Evolutionary conservation across 1,139 yeast species (phyloP).

Genomic region (Lodderomyces pseudojiufengensis): DNA sequence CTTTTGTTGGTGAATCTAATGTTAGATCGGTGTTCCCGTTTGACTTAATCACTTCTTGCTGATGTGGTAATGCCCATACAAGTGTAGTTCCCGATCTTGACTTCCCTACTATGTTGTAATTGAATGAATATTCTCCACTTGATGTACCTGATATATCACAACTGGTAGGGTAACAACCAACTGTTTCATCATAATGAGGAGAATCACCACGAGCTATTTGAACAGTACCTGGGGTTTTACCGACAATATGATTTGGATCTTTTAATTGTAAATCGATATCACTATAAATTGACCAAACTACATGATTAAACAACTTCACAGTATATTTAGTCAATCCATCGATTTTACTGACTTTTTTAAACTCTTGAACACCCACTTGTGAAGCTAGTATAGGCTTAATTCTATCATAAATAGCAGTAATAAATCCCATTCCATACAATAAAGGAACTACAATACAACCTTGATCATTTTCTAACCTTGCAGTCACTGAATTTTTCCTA

Average conservation of each 20-base stretch:
- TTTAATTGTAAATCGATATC: conserved; percentile 33
- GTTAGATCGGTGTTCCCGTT: conserved; percentile 23
- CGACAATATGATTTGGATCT: conserved; percentile 55
- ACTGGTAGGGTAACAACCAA: conserved; percentile 32
- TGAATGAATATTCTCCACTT: conserved; percentile 28
- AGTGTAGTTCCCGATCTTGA: conserved; percentile 31
- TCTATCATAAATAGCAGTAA: conserved; percentile 57
- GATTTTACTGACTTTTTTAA: conserved; percentile 16
- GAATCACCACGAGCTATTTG: conserved; percentile 48
- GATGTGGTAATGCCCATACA: conserved; percentile 68
- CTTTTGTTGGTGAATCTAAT: conserved; percentile 67
- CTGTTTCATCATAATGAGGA: conserved; percentile 48
- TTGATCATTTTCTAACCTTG: conserved; percentile 19
- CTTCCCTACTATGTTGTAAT: conserved; percentile 26
- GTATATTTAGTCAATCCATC: conserved; percentile 25
- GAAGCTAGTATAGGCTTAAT: conserved; percentile 55
- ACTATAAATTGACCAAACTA: conserved; percentile 39
- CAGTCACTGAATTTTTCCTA: conserved; percentile 33
- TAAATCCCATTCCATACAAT: conserved; percentile 65
- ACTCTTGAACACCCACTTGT: conserved; percentile 56
- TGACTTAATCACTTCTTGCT: conserved; percentile 42
- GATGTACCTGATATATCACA: conserved; percentile 24
- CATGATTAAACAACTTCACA: conserved; percentile 38
- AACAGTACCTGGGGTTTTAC: conserved; percentile 32
- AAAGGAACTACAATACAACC: conserved; percentile 30